phyloP scores from a whole-genome alignment of 2,329 filamentous ascomycete species.

The Alternaria burnsii region DNA sequence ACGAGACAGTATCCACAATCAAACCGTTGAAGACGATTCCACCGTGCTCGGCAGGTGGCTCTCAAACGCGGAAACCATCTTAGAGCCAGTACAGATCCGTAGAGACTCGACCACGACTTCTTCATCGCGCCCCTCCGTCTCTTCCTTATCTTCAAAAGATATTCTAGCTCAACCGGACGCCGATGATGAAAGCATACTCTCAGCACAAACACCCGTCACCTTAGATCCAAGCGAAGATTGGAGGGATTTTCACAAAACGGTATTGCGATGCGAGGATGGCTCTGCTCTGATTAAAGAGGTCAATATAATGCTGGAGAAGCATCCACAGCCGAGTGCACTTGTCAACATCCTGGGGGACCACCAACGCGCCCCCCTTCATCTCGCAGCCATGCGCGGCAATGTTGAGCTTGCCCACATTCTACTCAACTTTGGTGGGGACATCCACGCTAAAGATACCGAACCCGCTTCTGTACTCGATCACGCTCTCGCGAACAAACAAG shows the following conservation, averaged over 20 bases:
- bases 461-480: slow-evolving; percentile 26
- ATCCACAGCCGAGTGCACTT: slow-evolving; percentile 12
- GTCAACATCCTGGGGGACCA: slow-evolving; percentile 20
- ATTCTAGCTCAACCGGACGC: slow-evolving; percentile 3
- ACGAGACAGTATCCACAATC: background rate
- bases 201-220: background rate
- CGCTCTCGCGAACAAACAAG: slow-evolving; percentile 20
- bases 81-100: background rate
- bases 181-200: slow-evolving; percentile 8
- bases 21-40: background rate
- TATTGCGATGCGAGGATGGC: slow-evolving; percentile 5
- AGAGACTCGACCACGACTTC: slow-evolving; percentile 11
- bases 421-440: slow-evolving; percentile 18
- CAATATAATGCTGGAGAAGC: slow-evolving; percentile 11
- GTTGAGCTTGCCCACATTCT: slow-evolving; percentile 20
- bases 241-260: slow-evolving; percentile 25
- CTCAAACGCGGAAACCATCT: slow-evolving; percentile 20
- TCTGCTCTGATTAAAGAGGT: slow-evolving; percentile 9
- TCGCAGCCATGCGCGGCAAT: slow-evolving; percentile 24
- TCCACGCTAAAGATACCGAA: slow-evolving; percentile 27
- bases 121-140: slow-evolving; percentile 12
- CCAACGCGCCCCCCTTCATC: slow-evolving; percentile 25
- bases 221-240: slow-evolving; percentile 12
- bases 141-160: slow-evolving; percentile 9
- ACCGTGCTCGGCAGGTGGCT: slow-evolving; percentile 1